phyloP scores from a whole-genome alignment of 2,329 filamentous ascomycete species.

The Talaromyces marneffei region DNA sequence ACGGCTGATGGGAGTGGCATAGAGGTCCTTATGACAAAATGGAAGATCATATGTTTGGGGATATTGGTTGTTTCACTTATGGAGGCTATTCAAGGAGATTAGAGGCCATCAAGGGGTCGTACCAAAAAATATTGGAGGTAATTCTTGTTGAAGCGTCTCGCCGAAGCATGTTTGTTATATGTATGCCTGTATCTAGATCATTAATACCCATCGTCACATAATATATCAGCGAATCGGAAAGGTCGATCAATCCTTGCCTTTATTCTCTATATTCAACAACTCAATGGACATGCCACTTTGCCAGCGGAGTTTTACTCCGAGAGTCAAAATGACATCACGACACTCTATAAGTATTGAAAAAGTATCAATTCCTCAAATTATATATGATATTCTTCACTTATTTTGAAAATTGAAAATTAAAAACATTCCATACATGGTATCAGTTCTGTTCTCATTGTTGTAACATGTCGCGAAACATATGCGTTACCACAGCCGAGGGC shows the following conservation, averaged over 20 bases:
- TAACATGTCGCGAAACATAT: conserved; percentile 45
- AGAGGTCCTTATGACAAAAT: too few species aligned
- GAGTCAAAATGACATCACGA: conserved; percentile 13
- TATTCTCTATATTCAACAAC: neutral
- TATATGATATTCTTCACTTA: neutral
- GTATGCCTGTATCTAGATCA: neutral
- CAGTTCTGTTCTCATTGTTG: neutral
- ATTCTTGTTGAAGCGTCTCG: neutral
- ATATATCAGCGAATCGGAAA: neutral
- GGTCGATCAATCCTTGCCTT: neutral
- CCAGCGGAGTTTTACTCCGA: conserved; percentile 5
- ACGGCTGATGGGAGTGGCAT: neutral
- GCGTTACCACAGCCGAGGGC: conserved; percentile 47
- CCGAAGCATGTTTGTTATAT: neutral
- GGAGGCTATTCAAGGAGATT: neutral
- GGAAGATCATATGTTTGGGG: too few species aligned
- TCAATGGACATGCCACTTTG: neutral
- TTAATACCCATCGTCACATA: neutral
- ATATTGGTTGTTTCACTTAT: neutral
- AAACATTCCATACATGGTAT: neutral
- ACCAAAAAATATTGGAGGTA: neutral
- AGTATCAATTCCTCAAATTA: neutral
- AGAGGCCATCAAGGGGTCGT: neutral
- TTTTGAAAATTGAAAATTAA: neutral
- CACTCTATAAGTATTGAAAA: neutral